Base-by-base conservation (phyloP, 169 alveolate species). In the Babesia gibsoni region DNA sequence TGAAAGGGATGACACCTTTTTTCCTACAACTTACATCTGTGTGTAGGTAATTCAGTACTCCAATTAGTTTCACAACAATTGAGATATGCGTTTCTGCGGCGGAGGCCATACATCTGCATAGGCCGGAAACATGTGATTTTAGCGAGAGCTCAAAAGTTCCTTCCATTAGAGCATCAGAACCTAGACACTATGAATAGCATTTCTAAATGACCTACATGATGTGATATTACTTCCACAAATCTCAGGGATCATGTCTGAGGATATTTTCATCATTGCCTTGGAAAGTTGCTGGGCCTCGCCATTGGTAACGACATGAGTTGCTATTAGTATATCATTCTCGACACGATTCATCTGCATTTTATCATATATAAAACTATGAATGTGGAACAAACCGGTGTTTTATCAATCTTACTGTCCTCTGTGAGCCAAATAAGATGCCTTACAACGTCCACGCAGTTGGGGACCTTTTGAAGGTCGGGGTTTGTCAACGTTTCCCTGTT, bases 361-460 rank as follows among this genome's bases (percentile, higher is more conserved):
- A 39, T 18, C n/a, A 35, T 23, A 23, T 5, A 35, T 53, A 25
- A 23, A 25, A 23, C 8, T 23, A 53, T 53, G 33, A 49, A 8
- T 27, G 33, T 36, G 12, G 7, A 22, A 50, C 27, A 36, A 6
- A 65, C 75, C 54, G 69, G 45, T 23, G 64, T 49, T 9, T 72
- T 81, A 7, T 68, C 64, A 50, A 68, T 18, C 67, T 79, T 79
- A 43, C 88, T 79, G 56, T 79, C 88, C 39, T 79, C 83, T 0
- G 83, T 67, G 43, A 79, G 65, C 88, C 88, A 79, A 18, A 68
- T 9, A 30, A 79, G 42, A 52, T 79, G 67, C 63, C 88, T 25
- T 27, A 57, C 69, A 14, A 66, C 65, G 16, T 52, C 70, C 54
- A 64, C 41, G 43, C 43, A 56, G 56, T 69, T 32, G 0, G 88